phyloP scores from a whole-genome alignment of 2,329 filamentous ascomycete species.

The Diaporthe velutina region DNA sequence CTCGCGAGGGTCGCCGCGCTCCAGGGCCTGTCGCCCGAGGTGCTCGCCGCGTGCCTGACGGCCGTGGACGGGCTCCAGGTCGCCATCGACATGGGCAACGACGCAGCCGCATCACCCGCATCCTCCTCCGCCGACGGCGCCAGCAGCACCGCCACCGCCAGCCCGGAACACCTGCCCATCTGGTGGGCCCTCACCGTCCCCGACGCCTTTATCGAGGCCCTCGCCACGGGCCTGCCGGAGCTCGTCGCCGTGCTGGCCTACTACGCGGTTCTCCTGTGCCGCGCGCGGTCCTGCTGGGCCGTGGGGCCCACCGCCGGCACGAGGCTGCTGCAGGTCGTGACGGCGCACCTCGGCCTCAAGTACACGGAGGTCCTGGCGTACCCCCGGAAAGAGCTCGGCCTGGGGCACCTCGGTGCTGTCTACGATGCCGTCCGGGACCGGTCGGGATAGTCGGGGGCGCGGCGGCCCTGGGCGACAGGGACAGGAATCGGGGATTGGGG shows the following conservation, averaged over 20 bases:
- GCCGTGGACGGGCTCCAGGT: conserved; percentile 25
- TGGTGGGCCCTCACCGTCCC: conserved; percentile 22
- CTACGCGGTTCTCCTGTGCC: conserved; percentile 23
- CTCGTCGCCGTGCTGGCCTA: conserved; percentile 24
- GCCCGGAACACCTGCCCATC: conserved; percentile 1
- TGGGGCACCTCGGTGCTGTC: conserved; percentile 2
- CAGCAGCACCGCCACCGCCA: background rate
- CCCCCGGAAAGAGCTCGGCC: conserved; percentile 1
- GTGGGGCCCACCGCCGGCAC: conserved; percentile 13
- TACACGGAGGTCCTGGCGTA: conserved; percentile 16
- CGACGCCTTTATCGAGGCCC: conserved; percentile 16
- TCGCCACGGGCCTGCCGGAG: conserved; percentile 13
- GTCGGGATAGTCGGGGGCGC: background rate
- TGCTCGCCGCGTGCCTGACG: conserved; percentile 11
- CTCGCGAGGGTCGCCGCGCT: conserved; percentile 2
- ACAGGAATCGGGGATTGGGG: background rate
- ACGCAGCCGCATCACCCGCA: background rate
- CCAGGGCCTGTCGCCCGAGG: conserved; percentile 22
- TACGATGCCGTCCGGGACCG: background rate
- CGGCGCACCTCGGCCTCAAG: conserved; percentile 13
- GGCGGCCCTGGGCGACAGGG: no score
- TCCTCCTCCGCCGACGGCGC: background rate
- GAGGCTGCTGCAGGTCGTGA: conserved; percentile 11
- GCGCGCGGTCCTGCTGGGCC: conserved; percentile 11
- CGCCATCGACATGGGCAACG: background rate